Conservation (phyloP, 768 basidiomycete species). For the Mycena kentingensis region DNA sequence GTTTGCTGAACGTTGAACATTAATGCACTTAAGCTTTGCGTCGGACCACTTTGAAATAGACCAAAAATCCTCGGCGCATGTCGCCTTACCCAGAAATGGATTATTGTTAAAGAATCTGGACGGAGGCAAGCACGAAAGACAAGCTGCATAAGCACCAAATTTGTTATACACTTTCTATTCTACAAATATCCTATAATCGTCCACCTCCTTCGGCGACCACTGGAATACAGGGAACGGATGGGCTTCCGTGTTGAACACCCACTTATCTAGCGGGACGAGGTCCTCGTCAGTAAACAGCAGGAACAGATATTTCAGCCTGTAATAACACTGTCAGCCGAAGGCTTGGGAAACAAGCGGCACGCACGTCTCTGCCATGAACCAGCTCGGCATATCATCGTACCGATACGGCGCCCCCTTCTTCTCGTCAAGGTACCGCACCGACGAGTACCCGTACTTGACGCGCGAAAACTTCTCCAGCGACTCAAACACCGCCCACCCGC, state of each 20-base stretch:
- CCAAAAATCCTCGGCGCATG: too few relatives aligned
- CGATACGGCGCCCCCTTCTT: constrained; percentile 51
- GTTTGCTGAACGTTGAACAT: too few relatives aligned
- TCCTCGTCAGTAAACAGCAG: constrained; percentile 64
- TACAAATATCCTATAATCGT: constrained; percentile 39
- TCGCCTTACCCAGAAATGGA: too few relatives aligned
- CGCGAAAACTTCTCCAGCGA: constrained; percentile 9
- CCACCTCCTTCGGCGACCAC: constrained; percentile 58
- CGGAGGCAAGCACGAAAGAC: too few relatives aligned
- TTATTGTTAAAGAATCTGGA: too few relatives aligned
- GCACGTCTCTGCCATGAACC: constrained; percentile 47
- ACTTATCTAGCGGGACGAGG: constrained; percentile 50
- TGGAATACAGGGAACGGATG: constrained; percentile 69
- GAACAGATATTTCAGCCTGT: constrained; percentile 60
- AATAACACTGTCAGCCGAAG: neutral
- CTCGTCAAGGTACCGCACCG: constrained; percentile 39
- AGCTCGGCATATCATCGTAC: constrained; percentile 52
- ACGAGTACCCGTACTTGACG: constrained; percentile 24
- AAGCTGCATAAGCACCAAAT: too few relatives aligned
- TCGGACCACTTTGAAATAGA: too few relatives aligned
- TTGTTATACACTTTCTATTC: neutral
- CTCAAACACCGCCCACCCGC: constrained; percentile 32
- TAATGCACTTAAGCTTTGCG: too few relatives aligned
- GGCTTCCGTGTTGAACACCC: constrained; percentile 71
- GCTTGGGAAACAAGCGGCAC: neutral